A percentile compares a stretch with the other conserved stretches of the same genome.
phyloP scores from a whole-genome alignment of 2,329 filamentous ascomycete species.

The Ophiostoma sp. region DNA sequence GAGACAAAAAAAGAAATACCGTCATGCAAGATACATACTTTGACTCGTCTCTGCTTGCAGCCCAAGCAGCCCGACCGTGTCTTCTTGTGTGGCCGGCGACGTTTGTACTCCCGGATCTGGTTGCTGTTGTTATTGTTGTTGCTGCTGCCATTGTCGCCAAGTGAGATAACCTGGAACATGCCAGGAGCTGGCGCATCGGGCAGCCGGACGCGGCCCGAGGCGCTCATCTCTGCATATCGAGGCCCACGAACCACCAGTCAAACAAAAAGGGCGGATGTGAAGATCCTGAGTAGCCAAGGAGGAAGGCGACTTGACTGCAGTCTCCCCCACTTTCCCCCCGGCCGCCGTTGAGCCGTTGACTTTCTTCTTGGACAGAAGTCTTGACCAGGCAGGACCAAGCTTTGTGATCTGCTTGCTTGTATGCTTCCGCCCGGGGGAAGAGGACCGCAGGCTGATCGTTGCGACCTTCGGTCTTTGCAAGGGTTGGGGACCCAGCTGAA shows the following conservation, averaged over 20 bases:
- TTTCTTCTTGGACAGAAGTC: not conserved
- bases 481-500: not conserved
- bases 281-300: not conserved
- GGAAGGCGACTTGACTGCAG: not conserved
- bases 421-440: not conserved
- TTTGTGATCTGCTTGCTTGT: not conserved
- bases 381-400: not conserved
- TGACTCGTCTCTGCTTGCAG: slow-evolving; percentile 33
- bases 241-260: not conserved
- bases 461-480: not conserved
- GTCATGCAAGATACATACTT: slow-evolving; percentile 25
- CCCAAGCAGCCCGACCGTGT: slow-evolving; percentile 30
- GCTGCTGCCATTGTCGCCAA: slow-evolving; percentile 28
- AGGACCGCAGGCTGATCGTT: not conserved
- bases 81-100: slow-evolving; percentile 32
- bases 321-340: not conserved
- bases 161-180: slow-evolving; percentile 32
- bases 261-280: not conserved
- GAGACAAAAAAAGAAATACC: not conserved
- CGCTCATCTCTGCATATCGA: slow-evolving; percentile 25
- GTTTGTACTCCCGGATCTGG: slow-evolving; percentile 32
- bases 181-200: slow-evolving; percentile 22
- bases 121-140: slow-evolving; percentile 24
- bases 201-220: slow-evolving; percentile 15
- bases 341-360: not conserved